Percentiles rank a stretch among this genome's conserved stretches.
phyloP scores from a whole-genome alignment of 225 moss, liverwort and hornwort species.

The Marchantia paleacea region DNA sequence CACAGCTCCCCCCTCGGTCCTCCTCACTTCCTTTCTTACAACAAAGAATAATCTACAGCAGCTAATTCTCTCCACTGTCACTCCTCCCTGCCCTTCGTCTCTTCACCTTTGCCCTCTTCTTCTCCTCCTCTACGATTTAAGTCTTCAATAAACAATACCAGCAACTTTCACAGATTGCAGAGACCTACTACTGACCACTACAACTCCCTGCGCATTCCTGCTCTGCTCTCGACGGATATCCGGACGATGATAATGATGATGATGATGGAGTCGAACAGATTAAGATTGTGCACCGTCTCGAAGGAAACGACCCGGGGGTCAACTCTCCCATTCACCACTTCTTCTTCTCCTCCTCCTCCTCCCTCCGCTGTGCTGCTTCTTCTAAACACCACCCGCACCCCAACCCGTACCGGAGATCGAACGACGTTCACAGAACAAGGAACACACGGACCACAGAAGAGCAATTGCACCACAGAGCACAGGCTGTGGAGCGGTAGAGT shows the following conservation, averaged over 20 bases:
- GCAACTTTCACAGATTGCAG: background rate
- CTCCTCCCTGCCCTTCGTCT: background rate
- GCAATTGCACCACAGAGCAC: slow-evolving; percentile 8
- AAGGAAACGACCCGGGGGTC: background rate
- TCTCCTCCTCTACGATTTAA: no score
- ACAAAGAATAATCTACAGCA: background rate
- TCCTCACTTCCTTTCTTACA: background rate
- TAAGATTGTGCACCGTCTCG: background rate
- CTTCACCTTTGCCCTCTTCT: background rate
- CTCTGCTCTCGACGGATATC: background rate
- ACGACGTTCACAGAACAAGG: background rate
- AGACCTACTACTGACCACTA: background rate
- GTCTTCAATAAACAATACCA: background rate
- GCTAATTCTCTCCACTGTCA: background rate
- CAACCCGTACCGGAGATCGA: slow-evolving; percentile 1
- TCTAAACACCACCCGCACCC: background rate
- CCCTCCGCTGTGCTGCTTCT: no score
- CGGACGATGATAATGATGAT: background rate
- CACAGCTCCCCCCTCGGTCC: background rate
- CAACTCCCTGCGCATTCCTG: background rate
- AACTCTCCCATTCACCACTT: background rate
- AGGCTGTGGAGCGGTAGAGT: background rate
- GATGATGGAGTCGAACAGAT: background rate
- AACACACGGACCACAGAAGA: background rate
- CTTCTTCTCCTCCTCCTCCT: no score